phyloP scores from a whole-genome alignment of 2,329 filamentous ascomycete species.

The Fusarium sp. region DNA sequence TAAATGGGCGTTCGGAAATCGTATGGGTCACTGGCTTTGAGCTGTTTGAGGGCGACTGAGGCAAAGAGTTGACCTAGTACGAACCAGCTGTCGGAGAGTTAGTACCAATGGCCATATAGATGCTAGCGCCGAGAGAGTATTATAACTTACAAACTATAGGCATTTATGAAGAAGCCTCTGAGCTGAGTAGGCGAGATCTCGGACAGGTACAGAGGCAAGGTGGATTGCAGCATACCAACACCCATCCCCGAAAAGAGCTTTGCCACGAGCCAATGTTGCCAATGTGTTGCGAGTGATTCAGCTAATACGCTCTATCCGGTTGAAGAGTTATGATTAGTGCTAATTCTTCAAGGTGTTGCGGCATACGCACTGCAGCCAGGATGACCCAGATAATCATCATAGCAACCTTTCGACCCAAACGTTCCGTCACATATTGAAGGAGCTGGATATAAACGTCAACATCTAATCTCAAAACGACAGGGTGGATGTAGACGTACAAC shows the following conservation, averaged over 20 bases:
- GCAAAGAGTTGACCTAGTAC: background rate
- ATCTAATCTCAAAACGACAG: accelerated
- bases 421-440: background rate
- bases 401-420: background rate
- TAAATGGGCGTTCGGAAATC: background rate
- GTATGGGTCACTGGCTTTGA: background rate
- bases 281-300: background rate
- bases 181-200: background rate
- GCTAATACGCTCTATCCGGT: background rate
- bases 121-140: background rate
- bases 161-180: background rate
- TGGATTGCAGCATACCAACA: background rate
- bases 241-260: background rate
- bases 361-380: background rate
- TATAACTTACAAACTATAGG: background rate
- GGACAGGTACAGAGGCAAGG: background rate
- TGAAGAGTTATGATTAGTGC: background rate
- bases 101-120: background rate
- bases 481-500: background rate
- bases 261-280: background rate
- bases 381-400: background rate
- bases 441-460: background rate
- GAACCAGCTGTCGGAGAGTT: background rate
- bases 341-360: background rate
- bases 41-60: background rate